These are phyloP conservation scores for Flaveria brownii DNA, from an alignment of 129 eudicot species.

Conservation along the genomic window DNA sequence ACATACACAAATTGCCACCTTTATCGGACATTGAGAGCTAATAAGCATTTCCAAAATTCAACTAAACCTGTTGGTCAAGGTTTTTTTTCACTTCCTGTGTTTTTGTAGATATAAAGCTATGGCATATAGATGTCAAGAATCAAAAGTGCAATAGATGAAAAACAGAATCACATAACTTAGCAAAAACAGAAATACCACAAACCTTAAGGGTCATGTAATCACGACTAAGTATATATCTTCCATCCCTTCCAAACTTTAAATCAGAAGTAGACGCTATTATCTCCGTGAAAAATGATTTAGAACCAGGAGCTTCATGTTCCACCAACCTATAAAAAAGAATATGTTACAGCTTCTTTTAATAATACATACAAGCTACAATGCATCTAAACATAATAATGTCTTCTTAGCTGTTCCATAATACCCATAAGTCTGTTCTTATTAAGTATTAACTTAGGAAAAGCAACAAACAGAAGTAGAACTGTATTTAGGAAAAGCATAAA, in stretches of 20 bases:
- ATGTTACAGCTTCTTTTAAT: conserved; percentile 14
- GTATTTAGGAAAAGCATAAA: neutral
- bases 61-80: neutral
- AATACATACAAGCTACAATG: neutral
- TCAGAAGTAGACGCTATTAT: conserved; percentile 97
- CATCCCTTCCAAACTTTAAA: conserved; percentile 89
- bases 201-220: conserved; percentile 99
- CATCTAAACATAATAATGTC: neutral
- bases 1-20: neutral
- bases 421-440: neutral
- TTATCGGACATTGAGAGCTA: neutral
- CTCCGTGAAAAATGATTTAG: conserved; percentile 97
- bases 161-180: neutral
- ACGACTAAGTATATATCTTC: conserved; percentile 93
- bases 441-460: neutral
- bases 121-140: conserved; percentile 5
- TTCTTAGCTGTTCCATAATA: neutral
- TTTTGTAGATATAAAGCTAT: conserved; percentile 13
- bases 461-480: neutral
- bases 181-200: conserved; percentile 25
- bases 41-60: conserved; percentile 4
- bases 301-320: conserved; percentile 96
- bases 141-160: conserved; percentile 1
- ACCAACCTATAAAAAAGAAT: conserved; percentile 60
- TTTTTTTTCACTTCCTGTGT: neutral